Evolutionary conservation across 176 grass and related monocot species (phyloP), one percentile per base, ranked within the genome.

Genomic region (Triticum urartu): DNA sequence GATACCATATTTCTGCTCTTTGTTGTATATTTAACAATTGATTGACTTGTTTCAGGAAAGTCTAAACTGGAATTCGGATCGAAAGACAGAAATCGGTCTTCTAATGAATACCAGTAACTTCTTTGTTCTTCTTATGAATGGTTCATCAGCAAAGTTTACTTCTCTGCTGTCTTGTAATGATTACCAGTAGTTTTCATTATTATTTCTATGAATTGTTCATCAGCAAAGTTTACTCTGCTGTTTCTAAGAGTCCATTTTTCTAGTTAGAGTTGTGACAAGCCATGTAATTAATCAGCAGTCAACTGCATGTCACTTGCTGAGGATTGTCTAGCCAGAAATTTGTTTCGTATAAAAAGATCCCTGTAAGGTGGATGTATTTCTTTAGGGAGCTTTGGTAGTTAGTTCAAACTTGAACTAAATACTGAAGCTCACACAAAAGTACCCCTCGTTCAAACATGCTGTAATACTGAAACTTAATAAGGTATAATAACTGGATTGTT

Each of bases 21-120:
- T 24, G 5, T 79, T 79, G 15, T 83, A 25, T 83, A 72, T 70
- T 78, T 64, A 50, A 9, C 47, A 74, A 39, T 30, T 82, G 47
- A 90, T 60, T 67, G 43, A 85, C 68, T 83, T 89, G 35, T 85
- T 89, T 64, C 88, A 98, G 93, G 93, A 77, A 98, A 95, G 33
- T 91, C 91, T 47, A 89, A 86, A 75, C 77, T 98, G 64, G 86
- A 87, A 81, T 98, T 88, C 85, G 91, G 96, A 60, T 95, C 93
- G 12, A 98, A 91, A 92, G 84, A 98, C 83, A 95, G 34, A 79
- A 95, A 98, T 35, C 67, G 73, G 79, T 84, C 81, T 61, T 81
- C 81, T 62, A 90, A 91, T 87, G 88, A 94, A 13, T 95, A 92
- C 72, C 86, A 98, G 91, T 95, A 94, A 84, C 90, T 85, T 69